Evolutionary conservation across 495 filamentous ascomycete genomes (phyloP).

Genomic region (Aspergillus diversus): DNA sequence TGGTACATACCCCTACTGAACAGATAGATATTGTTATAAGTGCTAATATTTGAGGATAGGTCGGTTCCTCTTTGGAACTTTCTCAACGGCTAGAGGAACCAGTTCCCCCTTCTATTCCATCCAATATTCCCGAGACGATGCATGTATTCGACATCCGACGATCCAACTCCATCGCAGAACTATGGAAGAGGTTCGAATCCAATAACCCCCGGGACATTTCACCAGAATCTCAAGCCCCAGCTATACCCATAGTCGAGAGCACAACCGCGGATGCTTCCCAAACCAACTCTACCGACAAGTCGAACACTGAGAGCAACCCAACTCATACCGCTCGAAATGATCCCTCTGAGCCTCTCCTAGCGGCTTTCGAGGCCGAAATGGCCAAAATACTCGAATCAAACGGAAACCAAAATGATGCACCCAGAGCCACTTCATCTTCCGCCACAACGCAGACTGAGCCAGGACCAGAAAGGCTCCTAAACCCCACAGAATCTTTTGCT

Average conservation of each 20-base stretch:
- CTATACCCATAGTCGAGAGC: slow-evolving; percentile 3
- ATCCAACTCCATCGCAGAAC: slow-evolving; percentile 45
- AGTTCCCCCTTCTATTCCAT: slow-evolving; percentile 16
- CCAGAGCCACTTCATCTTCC: slow-evolving; percentile 21
- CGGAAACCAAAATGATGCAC: slow-evolving; percentile 21
- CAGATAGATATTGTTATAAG: slow-evolving; percentile 3
- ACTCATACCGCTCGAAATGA: slow-evolving; percentile 12
- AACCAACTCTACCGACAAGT: slow-evolving; percentile 8
- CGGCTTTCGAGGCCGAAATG: slow-evolving; percentile 57
- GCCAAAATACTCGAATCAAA: slow-evolving; percentile 41
- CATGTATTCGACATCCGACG: slow-evolving; percentile 55
- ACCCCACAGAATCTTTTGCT: slow-evolving; percentile 35
- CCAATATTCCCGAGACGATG: slow-evolving; percentile 33
- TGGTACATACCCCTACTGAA: slow-evolving; percentile 32
- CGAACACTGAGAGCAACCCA: slow-evolving; percentile 2
- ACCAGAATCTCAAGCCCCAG: slow-evolving; percentile 7
- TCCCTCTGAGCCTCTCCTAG: slow-evolving; percentile 44
- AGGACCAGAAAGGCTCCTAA: slow-evolving; percentile 25
- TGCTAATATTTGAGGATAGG: slow-evolving; percentile 35
- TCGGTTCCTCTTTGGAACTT: slow-evolving; percentile 56
- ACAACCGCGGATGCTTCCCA: slow-evolving; percentile 8
- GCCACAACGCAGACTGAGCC: slow-evolving; percentile 20
- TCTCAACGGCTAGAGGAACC: slow-evolving; percentile 55
- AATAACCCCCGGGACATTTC: background rate
- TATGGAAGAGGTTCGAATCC: slow-evolving; percentile 45